A percentile compares a stretch with the other conserved stretches of the same genome.
Evolutionary conservation across 129 eudicot genomes (phyloP).

Genomic region (Arctium minus): DNA sequence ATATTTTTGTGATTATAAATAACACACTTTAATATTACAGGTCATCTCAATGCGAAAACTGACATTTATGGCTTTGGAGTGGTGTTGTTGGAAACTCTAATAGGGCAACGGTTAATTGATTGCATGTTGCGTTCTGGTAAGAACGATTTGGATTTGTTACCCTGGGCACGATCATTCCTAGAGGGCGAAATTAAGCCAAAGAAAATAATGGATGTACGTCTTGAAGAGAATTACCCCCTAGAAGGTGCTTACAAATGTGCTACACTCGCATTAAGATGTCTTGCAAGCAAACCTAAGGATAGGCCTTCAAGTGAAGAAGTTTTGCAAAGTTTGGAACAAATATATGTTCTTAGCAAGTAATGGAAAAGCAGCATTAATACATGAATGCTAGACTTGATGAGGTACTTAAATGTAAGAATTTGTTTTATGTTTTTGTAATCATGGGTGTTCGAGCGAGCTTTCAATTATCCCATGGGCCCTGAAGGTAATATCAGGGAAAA

Average conservation of each 20-base stretch:
- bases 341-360: not conserved
- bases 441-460: too few relatives aligned
- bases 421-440: too few relatives aligned
- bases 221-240: conserved; percentile 7
- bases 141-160: not conserved
- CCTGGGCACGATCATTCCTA: conserved; percentile 2
- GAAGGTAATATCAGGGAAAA: too few relatives aligned
- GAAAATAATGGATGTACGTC: conserved; percentile 23
- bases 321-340: conserved; percentile 5
- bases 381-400: too few relatives aligned
- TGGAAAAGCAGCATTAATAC: too few relatives aligned
- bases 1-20: not conserved
- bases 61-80: conserved; percentile 40
- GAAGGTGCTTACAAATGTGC: conserved; percentile 1
- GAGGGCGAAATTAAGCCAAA: not conserved
- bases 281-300: not conserved
- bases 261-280: conserved; percentile 18
- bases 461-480: too few relatives aligned
- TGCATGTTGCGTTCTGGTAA: not conserved
- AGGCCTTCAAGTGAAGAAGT: conserved; percentile 35
- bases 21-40: not conserved
- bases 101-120: conserved; percentile 16
- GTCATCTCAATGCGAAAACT: conserved; percentile 23
- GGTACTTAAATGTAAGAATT: too few relatives aligned
- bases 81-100: conserved; percentile 28